phyloP scores from a whole-genome alignment of 1,139 yeast genomes.

The Yamadazyma pseudoaaseri region DNA sequence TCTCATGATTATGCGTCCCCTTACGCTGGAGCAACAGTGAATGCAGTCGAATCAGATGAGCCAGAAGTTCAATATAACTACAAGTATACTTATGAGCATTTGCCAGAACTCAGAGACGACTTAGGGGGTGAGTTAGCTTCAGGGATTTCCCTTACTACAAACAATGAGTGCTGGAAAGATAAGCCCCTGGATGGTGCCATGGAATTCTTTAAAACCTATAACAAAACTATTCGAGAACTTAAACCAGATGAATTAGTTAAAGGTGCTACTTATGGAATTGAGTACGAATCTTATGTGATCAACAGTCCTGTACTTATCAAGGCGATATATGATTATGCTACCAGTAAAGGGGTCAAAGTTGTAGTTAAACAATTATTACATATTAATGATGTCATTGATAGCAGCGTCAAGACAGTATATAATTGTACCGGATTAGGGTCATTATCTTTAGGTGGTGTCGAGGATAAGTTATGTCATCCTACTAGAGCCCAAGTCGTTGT shows the following conservation, averaged over 20 bases:
- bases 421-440: constrained; percentile 68
- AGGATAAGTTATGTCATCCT: constrained; percentile 50
- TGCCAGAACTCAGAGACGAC: constrained; percentile 10
- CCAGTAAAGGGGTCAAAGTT: constrained; percentile 13
- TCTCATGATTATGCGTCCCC: constrained; percentile 23
- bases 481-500: constrained; percentile 66
- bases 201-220: constrained; percentile 5
- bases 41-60: constrained; percentile 2
- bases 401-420: constrained; percentile 44
- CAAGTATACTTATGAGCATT: constrained; percentile 17
- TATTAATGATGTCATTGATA: constrained; percentile 18
- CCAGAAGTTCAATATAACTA: constrained; percentile 6
- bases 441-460: constrained; percentile 49
- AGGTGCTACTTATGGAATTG: constrained; percentile 52
- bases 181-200: constrained; percentile 6
- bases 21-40: constrained; percentile 22
- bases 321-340: constrained; percentile 11
- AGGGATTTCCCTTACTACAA: constrained; percentile 3
- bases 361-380: constrained; percentile 9
- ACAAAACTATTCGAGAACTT: neutral
- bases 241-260: constrained; percentile 2
- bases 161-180: constrained; percentile 13
- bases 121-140: constrained; percentile 14
- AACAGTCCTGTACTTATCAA: constrained; percentile 21
- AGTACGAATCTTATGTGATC: constrained; percentile 30